Conservation (phyloP, 1,284 basidiomycete genomes). For the Sporisorium iseilematis-ciliati region DNA sequence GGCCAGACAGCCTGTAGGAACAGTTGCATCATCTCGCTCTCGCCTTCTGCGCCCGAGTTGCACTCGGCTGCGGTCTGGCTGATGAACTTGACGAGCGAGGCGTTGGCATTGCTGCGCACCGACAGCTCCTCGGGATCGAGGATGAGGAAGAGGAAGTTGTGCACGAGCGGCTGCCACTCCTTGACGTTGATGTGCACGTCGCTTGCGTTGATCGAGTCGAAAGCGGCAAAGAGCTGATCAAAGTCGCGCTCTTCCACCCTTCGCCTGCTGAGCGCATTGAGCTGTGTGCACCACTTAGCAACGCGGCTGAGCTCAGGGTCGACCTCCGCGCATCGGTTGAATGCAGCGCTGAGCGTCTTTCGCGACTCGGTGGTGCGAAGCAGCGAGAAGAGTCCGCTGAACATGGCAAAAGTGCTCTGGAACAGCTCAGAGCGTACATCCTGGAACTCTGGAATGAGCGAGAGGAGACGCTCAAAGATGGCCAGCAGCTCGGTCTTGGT, state of each 20-base stretch:
- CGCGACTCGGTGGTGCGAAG: constrained; percentile 57
- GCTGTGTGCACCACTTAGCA: constrained; percentile 60
- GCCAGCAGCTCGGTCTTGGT: constrained; percentile 86
- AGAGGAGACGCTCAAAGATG: constrained; percentile 81
- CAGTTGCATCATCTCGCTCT: constrained; percentile 59
- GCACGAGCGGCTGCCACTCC: constrained; percentile 86
- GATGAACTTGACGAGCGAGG: constrained; percentile 82
- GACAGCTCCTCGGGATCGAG: constrained; percentile 91
- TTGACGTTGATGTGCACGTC: constrained; percentile 70
- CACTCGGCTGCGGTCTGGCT: constrained; percentile 34
- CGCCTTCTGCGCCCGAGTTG: constrained; percentile 23
- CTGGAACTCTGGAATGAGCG: constrained; percentile 78
- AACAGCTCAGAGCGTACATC: constrained; percentile 52
- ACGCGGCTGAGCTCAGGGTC: constrained; percentile 50
- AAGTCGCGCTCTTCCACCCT: constrained; percentile 94
- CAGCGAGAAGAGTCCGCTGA: constrained; percentile 59
- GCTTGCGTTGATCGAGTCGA: constrained; percentile 80
- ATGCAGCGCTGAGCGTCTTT: constrained; percentile 52
- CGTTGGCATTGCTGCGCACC: constrained; percentile 84
- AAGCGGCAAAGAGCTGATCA: constrained; percentile 84
- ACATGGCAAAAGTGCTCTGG: constrained; percentile 52
- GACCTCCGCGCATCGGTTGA: constrained; percentile 58
- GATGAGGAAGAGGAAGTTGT: constrained; percentile 87
- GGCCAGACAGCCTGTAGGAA: constrained; percentile 82
- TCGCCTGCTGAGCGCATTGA: constrained; percentile 87